phyloP scores from a whole-genome alignment of 129 eudicot species.

The Tanacetum coccineum region DNA sequence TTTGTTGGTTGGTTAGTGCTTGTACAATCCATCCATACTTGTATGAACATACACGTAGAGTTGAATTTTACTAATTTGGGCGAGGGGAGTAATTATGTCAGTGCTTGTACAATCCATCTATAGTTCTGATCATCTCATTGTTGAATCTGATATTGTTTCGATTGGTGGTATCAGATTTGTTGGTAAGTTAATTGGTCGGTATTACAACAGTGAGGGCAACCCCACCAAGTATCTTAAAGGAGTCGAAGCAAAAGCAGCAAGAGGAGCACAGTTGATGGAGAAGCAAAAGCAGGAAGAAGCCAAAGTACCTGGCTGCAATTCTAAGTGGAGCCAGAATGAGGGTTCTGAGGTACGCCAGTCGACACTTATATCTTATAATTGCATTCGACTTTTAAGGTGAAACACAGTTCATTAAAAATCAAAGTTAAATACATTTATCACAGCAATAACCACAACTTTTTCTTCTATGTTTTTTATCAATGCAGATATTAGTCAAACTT shows the following conservation, averaged over 20 bases:
- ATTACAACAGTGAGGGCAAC: constrained; percentile 64
- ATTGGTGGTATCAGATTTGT: constrained; percentile 42
- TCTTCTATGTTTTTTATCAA: too few relatives aligned
- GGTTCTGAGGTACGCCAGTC: constrained; percentile 70
- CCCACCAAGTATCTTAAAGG: constrained; percentile 90
- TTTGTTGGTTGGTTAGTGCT: too few relatives aligned
- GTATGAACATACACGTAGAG: too few relatives aligned
- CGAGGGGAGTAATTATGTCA: too few relatives aligned
- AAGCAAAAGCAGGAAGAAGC: constrained; percentile 90
- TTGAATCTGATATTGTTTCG: neutral
- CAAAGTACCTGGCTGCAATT: constrained; percentile 75
- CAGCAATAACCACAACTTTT: too few relatives aligned
- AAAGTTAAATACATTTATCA: too few relatives aligned
- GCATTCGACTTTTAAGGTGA: too few relatives aligned
- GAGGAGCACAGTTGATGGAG: constrained; percentile 89
- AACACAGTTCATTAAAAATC: too few relatives aligned
- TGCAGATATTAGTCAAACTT: too few relatives aligned
- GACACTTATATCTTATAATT: neutral
- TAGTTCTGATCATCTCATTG: neutral
- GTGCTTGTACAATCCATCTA: neutral
- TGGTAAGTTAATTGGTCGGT: constrained; percentile 79
- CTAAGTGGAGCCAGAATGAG: constrained; percentile 93
- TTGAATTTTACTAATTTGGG: too few relatives aligned
- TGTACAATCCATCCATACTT: too few relatives aligned
- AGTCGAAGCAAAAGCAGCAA: constrained; percentile 92